Base-by-base conservation (phyloP, 2,329 filamentous ascomycete genomes). In the Hypoxylon sp. region DNA sequence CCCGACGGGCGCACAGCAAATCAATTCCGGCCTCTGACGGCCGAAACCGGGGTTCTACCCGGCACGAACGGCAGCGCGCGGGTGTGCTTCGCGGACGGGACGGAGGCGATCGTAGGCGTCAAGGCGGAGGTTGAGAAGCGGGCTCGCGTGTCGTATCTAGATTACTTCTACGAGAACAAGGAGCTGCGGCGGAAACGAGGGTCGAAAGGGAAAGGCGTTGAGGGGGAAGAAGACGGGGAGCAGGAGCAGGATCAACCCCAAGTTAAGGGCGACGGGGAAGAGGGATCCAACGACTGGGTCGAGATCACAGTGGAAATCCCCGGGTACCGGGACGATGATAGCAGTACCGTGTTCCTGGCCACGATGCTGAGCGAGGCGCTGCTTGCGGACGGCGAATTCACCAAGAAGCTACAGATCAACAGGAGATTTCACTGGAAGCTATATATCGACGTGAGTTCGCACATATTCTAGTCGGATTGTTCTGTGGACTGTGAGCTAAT, bases 371-470 rank as follows among this genome's bases (percentile, higher is more conserved):
- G 88, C 61, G 96, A 99, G 85, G 93, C 93, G 61, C 79, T 99
- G 80, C 85, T 96, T 65, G 90, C 89, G 32, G 91, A 90, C 79
- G 91, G 89, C 19, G 85, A 86, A 75, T 87, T 93, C 78, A 86
- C 86, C 70, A 89, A 88, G 79, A 88, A 90, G 75, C 80, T 99
- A 76, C 91, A 90, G 80, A 98, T 99, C 79, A 98, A 98, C 82
- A 83, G 85, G 65, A 87, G 94, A 48, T 99, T 95, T 85, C 95
- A 98, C 84, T 99, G 96, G 96, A 93, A 94, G 81, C 80, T 99
- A 63, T 98, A 95, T 81, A 87, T 99, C 69, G 96, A 99, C 81
- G 94, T 98, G 80, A 76, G 92, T 85, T 36, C 23, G 28, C n/a
- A 25, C 34, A 50, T 11, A 41, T 46, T 5, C 25, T 41, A 38